A percentile compares a stretch with the other conserved stretches of the same genome.
phyloP scores from a whole-genome alignment of 805 yeast species.

The Lipomyces japonicus region DNA sequence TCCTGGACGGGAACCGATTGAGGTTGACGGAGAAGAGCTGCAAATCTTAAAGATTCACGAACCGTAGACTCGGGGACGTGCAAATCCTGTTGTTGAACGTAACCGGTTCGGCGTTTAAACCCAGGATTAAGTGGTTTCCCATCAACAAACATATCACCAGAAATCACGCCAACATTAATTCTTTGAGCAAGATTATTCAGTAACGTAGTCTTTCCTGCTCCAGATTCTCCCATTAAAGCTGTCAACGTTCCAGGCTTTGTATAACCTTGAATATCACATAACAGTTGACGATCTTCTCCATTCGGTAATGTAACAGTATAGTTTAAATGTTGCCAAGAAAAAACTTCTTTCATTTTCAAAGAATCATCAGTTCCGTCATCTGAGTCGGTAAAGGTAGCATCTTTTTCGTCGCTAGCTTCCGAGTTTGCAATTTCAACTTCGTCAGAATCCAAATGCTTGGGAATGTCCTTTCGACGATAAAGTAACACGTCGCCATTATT shows the following conservation, averaged over 20 bases:
- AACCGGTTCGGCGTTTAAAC: slow-evolving; percentile 74
- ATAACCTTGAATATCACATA: slow-evolving; percentile 60
- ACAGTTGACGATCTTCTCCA: slow-evolving; percentile 39
- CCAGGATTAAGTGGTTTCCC: slow-evolving; percentile 61
- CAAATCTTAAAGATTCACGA: slow-evolving; percentile 66
- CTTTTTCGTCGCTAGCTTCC: slow-evolving; percentile 58
- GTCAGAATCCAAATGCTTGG: slow-evolving; percentile 1
- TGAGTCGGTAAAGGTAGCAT: slow-evolving; percentile 41
- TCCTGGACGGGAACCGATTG: slow-evolving; percentile 52
- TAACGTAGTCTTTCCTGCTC: slow-evolving; percentile 81
- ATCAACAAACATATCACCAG: slow-evolving; percentile 70
- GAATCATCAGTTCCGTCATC: too few relatives aligned
- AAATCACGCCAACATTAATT: slow-evolving; percentile 63
- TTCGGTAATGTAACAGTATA: slow-evolving; percentile 54
- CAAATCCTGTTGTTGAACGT: slow-evolving; percentile 76
- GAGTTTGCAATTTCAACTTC: too few relatives aligned
- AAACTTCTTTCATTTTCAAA: too few relatives aligned
- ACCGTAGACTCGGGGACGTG: slow-evolving; percentile 68
- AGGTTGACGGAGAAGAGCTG: slow-evolving; percentile 72
- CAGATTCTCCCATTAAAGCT: slow-evolving; percentile 82
- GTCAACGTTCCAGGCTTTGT: slow-evolving; percentile 78
- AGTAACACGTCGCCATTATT: slow-evolving; percentile 37
- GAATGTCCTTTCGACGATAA: slow-evolving; percentile 18
- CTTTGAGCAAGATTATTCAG: slow-evolving; percentile 70
- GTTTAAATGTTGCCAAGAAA: slow-evolving; percentile 60